Evolutionary conservation across 2,329 filamentous ascomycete genomes (phyloP).

Genomic region (Hansfordia pulvinata): DNA sequence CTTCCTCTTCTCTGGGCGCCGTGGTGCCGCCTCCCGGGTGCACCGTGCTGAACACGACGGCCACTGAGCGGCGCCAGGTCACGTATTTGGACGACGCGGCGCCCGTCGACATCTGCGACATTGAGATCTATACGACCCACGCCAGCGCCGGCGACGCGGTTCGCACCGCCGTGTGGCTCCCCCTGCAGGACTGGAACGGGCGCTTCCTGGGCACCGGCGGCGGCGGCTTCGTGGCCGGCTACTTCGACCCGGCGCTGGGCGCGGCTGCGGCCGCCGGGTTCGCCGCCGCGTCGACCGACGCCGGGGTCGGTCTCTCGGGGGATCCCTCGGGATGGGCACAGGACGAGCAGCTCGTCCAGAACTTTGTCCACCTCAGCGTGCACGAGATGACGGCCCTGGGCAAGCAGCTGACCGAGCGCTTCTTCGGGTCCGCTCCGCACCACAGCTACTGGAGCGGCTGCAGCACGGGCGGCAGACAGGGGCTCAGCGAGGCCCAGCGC

Average conservation of each 20-base stretch:
- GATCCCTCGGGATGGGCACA: slow-evolving; percentile 7
- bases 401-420: slow-evolving; percentile 27
- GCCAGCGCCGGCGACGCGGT: not conserved
- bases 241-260: slow-evolving; percentile 24
- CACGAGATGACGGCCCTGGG: slow-evolving; percentile 29
- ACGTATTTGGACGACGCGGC: too few relatives aligned
- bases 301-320: slow-evolving; percentile 21
- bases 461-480: slow-evolving; percentile 39
- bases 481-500: slow-evolving; percentile 30
- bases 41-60: too few relatives aligned
- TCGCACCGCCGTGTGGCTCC: not conserved
- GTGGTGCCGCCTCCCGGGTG: too few relatives aligned
- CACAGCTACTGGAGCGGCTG: slow-evolving; percentile 37
- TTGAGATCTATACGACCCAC: not conserved
- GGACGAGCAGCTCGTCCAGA: slow-evolving; percentile 11
- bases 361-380: slow-evolving; percentile 12
- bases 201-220: slow-evolving; percentile 25
- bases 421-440: slow-evolving; percentile 21
- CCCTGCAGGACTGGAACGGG: slow-evolving; percentile 17
- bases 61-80: too few relatives aligned
- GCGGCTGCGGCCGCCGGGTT: slow-evolving; percentile 22
- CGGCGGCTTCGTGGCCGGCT: slow-evolving; percentile 24
- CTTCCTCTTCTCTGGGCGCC: too few relatives aligned
- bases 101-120: not conserved
- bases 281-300: slow-evolving; percentile 23